Base-by-base conservation (phyloP, 768 basidiomycete species). In the Sporobolomyces phaffii region DNA sequence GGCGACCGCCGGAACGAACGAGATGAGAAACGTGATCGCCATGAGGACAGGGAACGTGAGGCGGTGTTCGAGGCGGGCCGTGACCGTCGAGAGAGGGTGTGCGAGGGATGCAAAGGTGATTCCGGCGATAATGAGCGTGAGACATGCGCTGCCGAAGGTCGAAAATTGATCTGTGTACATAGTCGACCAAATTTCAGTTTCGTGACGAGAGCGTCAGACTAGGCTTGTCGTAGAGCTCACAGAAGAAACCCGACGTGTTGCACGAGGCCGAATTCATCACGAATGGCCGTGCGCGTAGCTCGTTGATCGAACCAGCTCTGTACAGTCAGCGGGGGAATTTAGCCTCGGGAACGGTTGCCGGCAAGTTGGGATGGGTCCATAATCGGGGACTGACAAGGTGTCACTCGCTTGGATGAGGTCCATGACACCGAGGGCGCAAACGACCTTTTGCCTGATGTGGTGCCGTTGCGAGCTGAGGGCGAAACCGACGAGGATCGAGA, bases 71-170 rank as follows among this genome's bases (percentile, higher is more conserved):
- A 69, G 41, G 0, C 10, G 1, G 7, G 49, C 44, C 1, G 68
- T 54, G n/a, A 45, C 18, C 22, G 24, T 11, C 22, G 68, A 64
- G 24, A 65, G 50, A 18, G 68, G 68, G 28, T 65, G 60, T 0
- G 50, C 41, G 36, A 69, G 63, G 11, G 68, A 62, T 0, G 43
- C 28, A 45, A 61, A 69, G 36, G 68, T 69, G 26, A 52, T 40
- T 0, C 33, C 13, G 43, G 68, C 59, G 64, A 69, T 65, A 14
- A 36, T 36, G 49, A 65, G 63, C 1, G 68, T 65, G 63, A 64
- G 61, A 20, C 59, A 60, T 3, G 68, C 68, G 49, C 45, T 58
- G 38, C 36, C 26, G 44, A 65, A 31, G 5, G 61, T 56, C 36
- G 63, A 69, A 10, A 59, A 36, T 51, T 69, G 68, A 44, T 69